Evolutionary conservation across 2,329 filamentous ascomycete species (phyloP), one percentile per base, ranked within the genome.

Genomic region (Neobulgaria alba): DNA sequence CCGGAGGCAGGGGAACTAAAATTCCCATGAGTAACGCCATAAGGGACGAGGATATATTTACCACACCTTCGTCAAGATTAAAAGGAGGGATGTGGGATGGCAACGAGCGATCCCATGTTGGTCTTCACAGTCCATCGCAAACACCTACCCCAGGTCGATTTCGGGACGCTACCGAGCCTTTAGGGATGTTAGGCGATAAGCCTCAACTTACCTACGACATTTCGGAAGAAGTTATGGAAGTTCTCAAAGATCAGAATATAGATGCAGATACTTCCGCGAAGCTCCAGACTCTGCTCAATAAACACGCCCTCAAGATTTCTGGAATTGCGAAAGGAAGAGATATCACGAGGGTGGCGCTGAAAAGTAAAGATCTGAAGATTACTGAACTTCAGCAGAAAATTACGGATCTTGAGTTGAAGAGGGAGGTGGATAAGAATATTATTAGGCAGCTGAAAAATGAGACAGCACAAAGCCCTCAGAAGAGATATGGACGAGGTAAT

Each of bases 251-350:
- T 31, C 63, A 69, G 41, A 53, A 60, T 7, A 47, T 78, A 12
- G 61, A 64, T 16, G 53, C 58, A 1, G 43, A 53, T 0, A 61
- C 65, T 1, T 58, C 65, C 3, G 43, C 50, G 2, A 60, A 56
- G 16, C 57, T 82, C 2, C 58, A 60, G 1, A 44, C 49, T 17
- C 51, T 74, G 5, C 63, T 85, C 21, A 66, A 69, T 26, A 71
- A 63, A 33, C 69, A 84, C 48, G 72, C 75, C 12, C 61, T 78
- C 38, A 71, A 68, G 38, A 68, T 71, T 0, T 74, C 72, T 52
- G 84, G 83, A 0, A 67, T 84, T 15, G 67, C 68, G 29, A 72
- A 72, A 46, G 81, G 82, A 0, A 67, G 83, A 2, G 82, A 90
- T 45, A 72, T 81, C 5, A 71, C 74, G 3, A 65, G 84, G n/a